phyloP scores from a whole-genome alignment of 129 eudicot genomes.

The Chrysanthemum makinoi region DNA sequence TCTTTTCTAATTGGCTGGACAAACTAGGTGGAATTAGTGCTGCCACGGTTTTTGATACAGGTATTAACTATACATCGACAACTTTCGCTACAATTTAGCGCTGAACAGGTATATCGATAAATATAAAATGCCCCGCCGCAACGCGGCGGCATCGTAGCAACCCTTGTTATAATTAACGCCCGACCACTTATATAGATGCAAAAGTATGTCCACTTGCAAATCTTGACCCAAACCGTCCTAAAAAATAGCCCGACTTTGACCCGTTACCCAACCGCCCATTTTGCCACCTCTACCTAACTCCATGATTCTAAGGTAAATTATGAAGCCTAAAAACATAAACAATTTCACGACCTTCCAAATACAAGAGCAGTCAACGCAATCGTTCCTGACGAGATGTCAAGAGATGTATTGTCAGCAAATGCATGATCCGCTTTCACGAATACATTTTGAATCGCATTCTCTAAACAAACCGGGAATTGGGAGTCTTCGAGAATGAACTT shows the following conservation, averaged over 20 bases:
- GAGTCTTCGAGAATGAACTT: slow-evolving; percentile 73
- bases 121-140: no score
- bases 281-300: neutral
- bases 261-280: neutral
- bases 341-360: slow-evolving; percentile 60
- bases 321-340: neutral
- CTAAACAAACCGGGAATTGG: slow-evolving; percentile 60
- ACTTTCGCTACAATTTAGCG: no score
- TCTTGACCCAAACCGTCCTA: neutral
- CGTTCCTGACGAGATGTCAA: slow-evolving; percentile 92
- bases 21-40: no score
- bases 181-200: no score
- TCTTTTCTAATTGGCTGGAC: no score
- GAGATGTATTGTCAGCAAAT: slow-evolving; percentile 68
- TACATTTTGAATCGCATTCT: slow-evolving; percentile 69
- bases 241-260: neutral
- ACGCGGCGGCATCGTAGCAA: no score
- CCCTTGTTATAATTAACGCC: no score
- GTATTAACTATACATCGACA: no score
- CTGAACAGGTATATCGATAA: no score
- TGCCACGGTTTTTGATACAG: no score
- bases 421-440: slow-evolving; percentile 78
- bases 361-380: slow-evolving; percentile 79
- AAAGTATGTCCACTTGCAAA: no score
- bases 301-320: no score